Evolutionary conservation across 1,284 basidiomycete species (phyloP).

Genomic region (Heterobasidion annosum): DNA sequence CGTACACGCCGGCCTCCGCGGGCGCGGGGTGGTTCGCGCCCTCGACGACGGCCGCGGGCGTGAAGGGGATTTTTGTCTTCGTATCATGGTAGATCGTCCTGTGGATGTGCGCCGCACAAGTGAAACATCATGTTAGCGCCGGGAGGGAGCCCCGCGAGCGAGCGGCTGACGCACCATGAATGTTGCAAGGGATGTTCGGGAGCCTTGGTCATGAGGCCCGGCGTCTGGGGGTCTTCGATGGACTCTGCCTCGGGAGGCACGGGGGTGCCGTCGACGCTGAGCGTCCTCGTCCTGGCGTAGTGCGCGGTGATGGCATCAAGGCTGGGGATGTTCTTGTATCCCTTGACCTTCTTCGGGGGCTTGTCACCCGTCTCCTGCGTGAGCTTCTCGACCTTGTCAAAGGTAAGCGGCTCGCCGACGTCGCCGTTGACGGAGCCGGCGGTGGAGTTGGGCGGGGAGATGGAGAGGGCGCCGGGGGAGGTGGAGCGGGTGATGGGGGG

Average conservation of each 20-base stretch:
- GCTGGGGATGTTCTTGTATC: conserved; percentile 80
- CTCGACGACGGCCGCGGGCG: conserved; percentile 27
- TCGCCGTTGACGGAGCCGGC: conserved; percentile 29
- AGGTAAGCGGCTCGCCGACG: conserved; percentile 44
- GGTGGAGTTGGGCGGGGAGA: conserved; percentile 41
- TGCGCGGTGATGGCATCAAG: conserved; percentile 75
- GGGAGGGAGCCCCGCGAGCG: background rate
- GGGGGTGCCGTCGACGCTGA: conserved; percentile 64
- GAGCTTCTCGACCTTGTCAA: conserved; percentile 51
- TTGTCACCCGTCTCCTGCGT: conserved; percentile 37
- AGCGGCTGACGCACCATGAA: conserved; percentile 50
- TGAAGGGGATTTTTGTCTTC: conserved; percentile 62
- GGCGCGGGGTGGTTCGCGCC: conserved; percentile 26
- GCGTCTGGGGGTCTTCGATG: conserved; percentile 73
- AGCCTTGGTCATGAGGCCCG: conserved; percentile 61
- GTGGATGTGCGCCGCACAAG: conserved; percentile 3
- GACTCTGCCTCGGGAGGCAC: conserved; percentile 67
- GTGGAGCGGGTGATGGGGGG: conserved; percentile 52
- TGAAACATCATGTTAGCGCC: background rate
- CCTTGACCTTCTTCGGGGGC: conserved; percentile 36
- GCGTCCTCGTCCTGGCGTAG: conserved; percentile 53
- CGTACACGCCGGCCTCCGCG: conserved; percentile 62
- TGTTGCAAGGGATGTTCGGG: conserved; percentile 81
- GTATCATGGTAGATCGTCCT: conserved; percentile 89
- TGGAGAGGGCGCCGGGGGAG: conserved; percentile 35